Evolutionary conservation across 129 eudicot species (phyloP).

Genomic region (Kitagawia praeruptora): DNA sequence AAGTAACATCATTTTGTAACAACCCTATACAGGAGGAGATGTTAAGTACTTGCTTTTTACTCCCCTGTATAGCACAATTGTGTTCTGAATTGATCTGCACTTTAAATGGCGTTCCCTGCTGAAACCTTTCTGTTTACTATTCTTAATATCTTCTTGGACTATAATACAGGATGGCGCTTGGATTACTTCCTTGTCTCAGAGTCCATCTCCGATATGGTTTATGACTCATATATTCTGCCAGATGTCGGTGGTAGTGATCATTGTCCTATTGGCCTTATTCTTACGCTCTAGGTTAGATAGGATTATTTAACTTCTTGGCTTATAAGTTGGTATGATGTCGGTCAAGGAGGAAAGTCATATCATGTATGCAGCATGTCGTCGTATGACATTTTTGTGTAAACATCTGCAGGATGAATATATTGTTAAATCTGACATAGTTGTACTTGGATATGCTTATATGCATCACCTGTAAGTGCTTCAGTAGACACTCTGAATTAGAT

Average conservation of each 20-base stretch:
- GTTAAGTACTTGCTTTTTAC: background rate
- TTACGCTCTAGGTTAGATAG: conserved; percentile 34
- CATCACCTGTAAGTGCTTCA: background rate
- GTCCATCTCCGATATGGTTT: conserved; percentile 60
- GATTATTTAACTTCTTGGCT: background rate
- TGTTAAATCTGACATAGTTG: background rate
- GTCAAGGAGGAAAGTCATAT: background rate
- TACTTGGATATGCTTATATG: background rate
- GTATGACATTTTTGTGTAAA: background rate
- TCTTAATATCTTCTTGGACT: background rate
- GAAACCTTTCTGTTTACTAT: background rate
- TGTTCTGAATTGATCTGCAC: background rate
- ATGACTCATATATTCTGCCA: conserved; percentile 82
- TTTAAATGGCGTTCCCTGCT: background rate
- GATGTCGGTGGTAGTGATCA: conserved; percentile 90
- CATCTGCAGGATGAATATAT: background rate
- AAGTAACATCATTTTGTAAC: background rate
- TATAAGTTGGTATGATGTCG: background rate
- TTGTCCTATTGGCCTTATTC: conserved; percentile 82
- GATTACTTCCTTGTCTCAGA: conserved; percentile 88
- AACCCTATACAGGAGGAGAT: background rate
- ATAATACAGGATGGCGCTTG: conserved; percentile 79
- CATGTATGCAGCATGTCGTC: background rate
- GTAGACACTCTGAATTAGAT: background rate
- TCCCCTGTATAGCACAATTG: background rate